These are phyloP conservation scores for Stephania yunnanensis DNA, from an alignment of 164 flowering plant genomes.

Conservation along the genomic window DNA sequence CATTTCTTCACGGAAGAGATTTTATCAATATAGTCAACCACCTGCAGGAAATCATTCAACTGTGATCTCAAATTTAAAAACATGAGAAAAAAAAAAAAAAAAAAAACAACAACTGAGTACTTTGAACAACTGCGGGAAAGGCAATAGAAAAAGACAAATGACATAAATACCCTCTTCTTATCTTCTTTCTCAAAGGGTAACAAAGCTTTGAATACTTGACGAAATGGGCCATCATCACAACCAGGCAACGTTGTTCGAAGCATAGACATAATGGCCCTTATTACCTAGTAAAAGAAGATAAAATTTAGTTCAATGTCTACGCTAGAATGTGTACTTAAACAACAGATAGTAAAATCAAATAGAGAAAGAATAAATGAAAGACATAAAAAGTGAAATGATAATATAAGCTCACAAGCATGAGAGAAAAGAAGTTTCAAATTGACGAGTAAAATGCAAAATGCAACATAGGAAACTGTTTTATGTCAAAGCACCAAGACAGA, in stretches of 20 bases:
- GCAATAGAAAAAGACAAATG: background rate
- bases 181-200: constrained; percentile 79
- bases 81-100: background rate
- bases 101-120: background rate
- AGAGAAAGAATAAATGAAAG: background rate
- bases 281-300: constrained; percentile 40
- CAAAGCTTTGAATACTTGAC: constrained; percentile 75
- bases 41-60: constrained; percentile 34
- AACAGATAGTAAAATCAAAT: background rate
- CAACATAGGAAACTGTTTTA: no score
- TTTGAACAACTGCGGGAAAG: background rate
- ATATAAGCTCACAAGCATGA: no score
- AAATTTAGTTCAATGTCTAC: constrained; percentile 6
- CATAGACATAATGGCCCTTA: constrained; percentile 67
- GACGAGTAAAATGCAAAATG: no score
- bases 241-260: constrained; percentile 65
- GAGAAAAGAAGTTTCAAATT: no score
- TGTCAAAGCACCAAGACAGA: no score
- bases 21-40: constrained; percentile 74
- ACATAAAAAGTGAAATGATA: background rate
- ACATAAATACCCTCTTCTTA: constrained; percentile 56
- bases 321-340: background rate
- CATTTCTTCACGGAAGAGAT: constrained; percentile 54
- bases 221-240: constrained; percentile 80
- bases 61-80: background rate